Percentiles rank a stretch among this genome's conserved stretches.
phyloP scores from a whole-genome alignment of 2,329 filamentous ascomycete species.

The Aspergillus thermomutatus region DNA sequence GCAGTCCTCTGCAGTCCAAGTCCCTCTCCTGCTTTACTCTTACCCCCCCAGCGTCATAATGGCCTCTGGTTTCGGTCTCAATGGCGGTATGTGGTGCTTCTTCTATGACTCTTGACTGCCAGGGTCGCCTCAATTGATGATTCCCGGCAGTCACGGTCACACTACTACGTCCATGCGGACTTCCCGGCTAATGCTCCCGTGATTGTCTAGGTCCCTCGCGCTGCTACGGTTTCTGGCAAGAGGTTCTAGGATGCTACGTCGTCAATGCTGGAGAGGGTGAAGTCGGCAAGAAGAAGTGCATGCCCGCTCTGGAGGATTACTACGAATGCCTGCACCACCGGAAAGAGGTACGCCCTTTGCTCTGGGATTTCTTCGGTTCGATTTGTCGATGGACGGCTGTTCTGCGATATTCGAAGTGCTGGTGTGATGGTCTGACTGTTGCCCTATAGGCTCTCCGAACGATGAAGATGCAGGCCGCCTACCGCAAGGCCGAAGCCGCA shows the following conservation, averaged over 20 bases:
- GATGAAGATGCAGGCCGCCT: constrained; percentile 75
- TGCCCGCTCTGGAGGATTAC: constrained; percentile 86
- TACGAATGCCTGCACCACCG: constrained; percentile 98
- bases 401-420: not conserved
- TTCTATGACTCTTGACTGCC: not conserved
- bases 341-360: constrained; percentile 73
- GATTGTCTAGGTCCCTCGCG: constrained; percentile 59
- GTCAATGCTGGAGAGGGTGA: constrained; percentile 82
- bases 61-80: constrained; percentile 55
- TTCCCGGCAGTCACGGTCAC: constrained; percentile 12
- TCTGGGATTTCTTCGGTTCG: not conserved
- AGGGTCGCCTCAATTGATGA: constrained; percentile 3
- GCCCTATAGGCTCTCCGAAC: constrained; percentile 69
- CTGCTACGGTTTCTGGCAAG: constrained; percentile 99
- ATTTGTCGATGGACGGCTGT: not conserved
- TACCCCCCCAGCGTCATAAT: constrained; percentile 33
- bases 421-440: not conserved
- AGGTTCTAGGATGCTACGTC: constrained; percentile 96
- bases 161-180: constrained; percentile 8
- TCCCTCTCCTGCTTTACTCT: constrained; percentile 17
- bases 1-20: constrained; percentile 19
- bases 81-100: constrained; percentile 43
- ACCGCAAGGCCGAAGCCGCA: constrained; percentile 73
- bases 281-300: constrained; percentile 82
- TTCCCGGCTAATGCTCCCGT: constrained; percentile 20